Conservation (phyloP, 1,284 basidiomycete genomes). For the Papiliotrema flavescens region DNA sequence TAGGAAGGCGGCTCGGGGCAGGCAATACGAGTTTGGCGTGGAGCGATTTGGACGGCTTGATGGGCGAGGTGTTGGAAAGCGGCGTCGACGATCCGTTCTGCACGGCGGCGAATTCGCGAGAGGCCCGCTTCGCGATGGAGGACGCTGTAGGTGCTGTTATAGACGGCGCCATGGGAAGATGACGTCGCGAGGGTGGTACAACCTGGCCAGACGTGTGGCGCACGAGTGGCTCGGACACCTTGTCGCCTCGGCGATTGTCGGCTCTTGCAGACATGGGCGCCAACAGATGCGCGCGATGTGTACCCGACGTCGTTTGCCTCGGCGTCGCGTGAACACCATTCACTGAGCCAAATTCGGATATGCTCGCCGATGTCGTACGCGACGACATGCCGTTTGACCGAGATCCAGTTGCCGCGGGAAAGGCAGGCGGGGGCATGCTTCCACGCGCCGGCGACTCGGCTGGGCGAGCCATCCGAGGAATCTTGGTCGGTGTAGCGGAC, state of each 20-base stretch:
- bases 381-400: constrained; percentile 2
- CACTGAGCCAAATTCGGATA: constrained; percentile 29
- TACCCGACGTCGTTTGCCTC: constrained; percentile 21
- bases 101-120: constrained; percentile 23
- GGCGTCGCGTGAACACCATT: constrained; percentile 10
- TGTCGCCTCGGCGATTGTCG: constrained; percentile 17
- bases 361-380: constrained; percentile 8
- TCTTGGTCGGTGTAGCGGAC: constrained; percentile 71
- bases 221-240: constrained; percentile 11
- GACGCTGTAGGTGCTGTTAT: constrained; percentile 41
- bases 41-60: constrained; percentile 40
- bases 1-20: constrained; percentile 24
- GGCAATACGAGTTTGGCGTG: constrained; percentile 37
- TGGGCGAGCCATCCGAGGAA: constrained; percentile 78
- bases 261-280: constrained; percentile 38
- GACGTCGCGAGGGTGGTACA: constrained; percentile 56
- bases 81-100: constrained; percentile 4
- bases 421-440: constrained; percentile 31
- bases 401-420: constrained; percentile 7
- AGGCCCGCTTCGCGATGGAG: constrained; percentile 35
- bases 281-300: constrained; percentile 38
- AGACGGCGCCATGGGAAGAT: constrained; percentile 54
- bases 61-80: constrained; percentile 13
- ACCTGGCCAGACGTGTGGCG: constrained; percentile 7
- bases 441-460: constrained; percentile 14